phyloP scores from a whole-genome alignment of 1,284 basidiomycete species.

The Phellopilus nigrolimitatus region DNA sequence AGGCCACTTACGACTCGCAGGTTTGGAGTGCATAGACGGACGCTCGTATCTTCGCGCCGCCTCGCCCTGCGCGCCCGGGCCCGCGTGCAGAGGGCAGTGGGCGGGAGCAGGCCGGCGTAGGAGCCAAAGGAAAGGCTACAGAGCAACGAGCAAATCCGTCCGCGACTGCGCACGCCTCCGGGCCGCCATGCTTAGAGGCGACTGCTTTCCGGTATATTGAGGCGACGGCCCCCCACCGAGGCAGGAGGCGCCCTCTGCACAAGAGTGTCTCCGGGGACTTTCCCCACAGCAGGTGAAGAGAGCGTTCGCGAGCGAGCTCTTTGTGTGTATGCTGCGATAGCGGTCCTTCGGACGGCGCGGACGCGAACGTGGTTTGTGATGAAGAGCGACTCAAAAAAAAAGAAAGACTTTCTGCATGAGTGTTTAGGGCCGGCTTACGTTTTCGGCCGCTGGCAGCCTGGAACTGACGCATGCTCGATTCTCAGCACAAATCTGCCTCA shows the following conservation, averaged over 20 bases:
- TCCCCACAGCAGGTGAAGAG: constrained; percentile 69
- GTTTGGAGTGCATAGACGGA: constrained; percentile 39
- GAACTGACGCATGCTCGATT: neutral
- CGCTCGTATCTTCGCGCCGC: constrained; percentile 75
- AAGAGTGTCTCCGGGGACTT: constrained; percentile 82
- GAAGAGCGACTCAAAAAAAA: constrained; percentile 22
- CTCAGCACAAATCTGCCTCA: neutral
- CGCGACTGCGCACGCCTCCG: constrained; percentile 42
- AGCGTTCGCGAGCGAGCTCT: constrained; percentile 34
- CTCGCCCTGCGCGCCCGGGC: constrained; percentile 32
- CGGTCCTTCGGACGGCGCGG: constrained; percentile 72
- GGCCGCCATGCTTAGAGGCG: constrained; percentile 59
- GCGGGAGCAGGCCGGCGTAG: constrained; percentile 36
- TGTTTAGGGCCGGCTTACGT: constrained; percentile 12
- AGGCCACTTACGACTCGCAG: constrained; percentile 29
- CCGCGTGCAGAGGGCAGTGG: constrained; percentile 52
- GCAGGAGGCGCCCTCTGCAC: constrained; percentile 57
- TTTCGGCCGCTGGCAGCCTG: neutral
- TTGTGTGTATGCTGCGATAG: constrained; percentile 76
- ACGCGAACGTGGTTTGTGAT: constrained; percentile 14
- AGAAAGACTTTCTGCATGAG: constrained; percentile 19
- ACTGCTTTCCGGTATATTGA: constrained; percentile 59
- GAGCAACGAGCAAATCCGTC: constrained; percentile 33
- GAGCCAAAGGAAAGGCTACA: constrained; percentile 23
- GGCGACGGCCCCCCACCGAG: constrained; percentile 34